Conservation (phyloP, 139 green algal species). For the Chlamydomonas sp. region DNA sequence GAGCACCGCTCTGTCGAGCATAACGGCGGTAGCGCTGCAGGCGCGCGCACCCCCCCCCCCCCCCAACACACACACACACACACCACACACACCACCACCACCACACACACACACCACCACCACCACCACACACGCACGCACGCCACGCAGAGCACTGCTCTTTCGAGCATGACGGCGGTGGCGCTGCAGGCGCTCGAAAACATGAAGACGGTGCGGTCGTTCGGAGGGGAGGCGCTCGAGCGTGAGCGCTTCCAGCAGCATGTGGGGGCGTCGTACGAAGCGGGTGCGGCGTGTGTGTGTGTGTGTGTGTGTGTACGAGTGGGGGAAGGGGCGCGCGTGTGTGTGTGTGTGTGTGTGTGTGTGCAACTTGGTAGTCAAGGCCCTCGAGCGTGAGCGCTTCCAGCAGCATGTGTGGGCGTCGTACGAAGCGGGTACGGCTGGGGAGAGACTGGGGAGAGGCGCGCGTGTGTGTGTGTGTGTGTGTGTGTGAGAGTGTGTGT, state of each 20-base stretch:
- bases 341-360: constrained; percentile 4
- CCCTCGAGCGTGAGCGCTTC: no score
- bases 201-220: constrained; percentile 38
- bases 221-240: constrained; percentile 73
- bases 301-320: no score
- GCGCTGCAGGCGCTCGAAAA: constrained; percentile 56
- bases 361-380: neutral
- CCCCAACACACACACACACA: neutral
- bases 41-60: no score
- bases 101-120: neutral
- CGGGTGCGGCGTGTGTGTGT: no score
- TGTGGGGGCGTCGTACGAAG: constrained; percentile 39
- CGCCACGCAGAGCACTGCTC: constrained; percentile 22
- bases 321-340: no score
- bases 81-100: neutral
- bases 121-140: neutral
- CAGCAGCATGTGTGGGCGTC: no score
- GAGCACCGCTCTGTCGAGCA: no score
- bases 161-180: constrained; percentile 60
- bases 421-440: no score
- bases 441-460: no score
- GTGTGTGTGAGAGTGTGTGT: no score
- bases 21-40: no score
- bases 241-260: constrained; percentile 68
- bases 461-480: neutral